Base-by-base conservation (phyloP, 352 stramenopile genomes). In the Thraustochytrium striatum region DNA sequence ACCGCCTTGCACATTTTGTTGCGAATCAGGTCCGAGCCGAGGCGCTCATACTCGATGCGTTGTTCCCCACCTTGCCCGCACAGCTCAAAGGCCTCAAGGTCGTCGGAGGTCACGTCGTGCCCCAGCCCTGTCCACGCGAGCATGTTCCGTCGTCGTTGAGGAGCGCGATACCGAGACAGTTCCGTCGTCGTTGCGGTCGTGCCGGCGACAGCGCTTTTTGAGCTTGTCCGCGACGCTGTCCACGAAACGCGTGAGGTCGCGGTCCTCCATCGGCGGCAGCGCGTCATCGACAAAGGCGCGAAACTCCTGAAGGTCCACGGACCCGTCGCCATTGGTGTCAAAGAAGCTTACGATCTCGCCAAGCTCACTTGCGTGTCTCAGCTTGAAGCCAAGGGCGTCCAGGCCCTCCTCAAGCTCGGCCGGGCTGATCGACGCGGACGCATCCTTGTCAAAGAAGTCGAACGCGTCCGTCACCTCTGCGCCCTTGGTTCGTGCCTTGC, bases 321-420 rank as follows among this genome's bases (percentile, higher is more conserved):
- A 55, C 25, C 80, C 72, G 59, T 53, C 50, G 5, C 43, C 58
- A 33, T 87, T 81, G 25, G 61, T 70, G 58, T 87, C 84, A n/a
- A 87, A 62, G 32, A 21, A 16, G 0, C 44, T n/a, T 2, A 87
- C 30, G 5, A 87, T 16, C 3, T 61, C 58, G 2, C 57, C 50
- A 1, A 85, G 25, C 21, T 87, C 78, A 0, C 79, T 57, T 0
- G 35, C 11, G 9, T 28, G 13, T 2, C 41, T 47, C n/a, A 82
- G n/a, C n/a, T 68, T 65, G 7, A 86, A 86, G 25, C 75, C 81
- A 44, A 84, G 33, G 2, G 30, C 30, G 28, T 78, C 7, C 9
- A 84, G 61, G 3, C 72, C 43, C 21, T 47, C 41, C 0, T 30
- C 19, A 21, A 83, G 19, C 25, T 83, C 55, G n/a, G 61, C n/a